A percentile compares a stretch with the other conserved stretches of the same genome.
These are phyloP conservation scores for Entonaema liquescens DNA, from an alignment of 495 filamentous ascomycete genomes.

Conservation along the genomic window DNA sequence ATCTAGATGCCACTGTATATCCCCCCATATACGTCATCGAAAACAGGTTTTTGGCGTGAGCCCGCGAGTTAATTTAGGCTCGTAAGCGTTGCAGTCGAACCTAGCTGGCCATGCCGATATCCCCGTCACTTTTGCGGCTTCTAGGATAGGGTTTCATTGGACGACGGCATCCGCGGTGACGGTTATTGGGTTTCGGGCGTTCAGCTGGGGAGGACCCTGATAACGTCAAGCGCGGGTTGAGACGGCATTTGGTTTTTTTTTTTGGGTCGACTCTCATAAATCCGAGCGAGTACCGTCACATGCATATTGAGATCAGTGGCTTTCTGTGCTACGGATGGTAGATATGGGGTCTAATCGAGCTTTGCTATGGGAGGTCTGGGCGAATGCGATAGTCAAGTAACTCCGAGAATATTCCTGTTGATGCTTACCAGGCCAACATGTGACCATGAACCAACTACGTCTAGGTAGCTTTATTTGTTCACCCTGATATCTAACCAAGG, in stretches of 20 bases:
- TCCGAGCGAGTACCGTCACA: constrained; percentile 11
- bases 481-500: neutral
- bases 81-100: constrained; percentile 21
- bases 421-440: neutral
- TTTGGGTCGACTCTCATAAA: neutral
- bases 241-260: constrained; percentile 10
- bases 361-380: neutral
- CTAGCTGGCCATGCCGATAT: constrained; percentile 23
- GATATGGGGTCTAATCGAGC: neutral
- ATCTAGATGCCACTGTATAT: constrained; percentile 12
- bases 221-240: constrained; percentile 26
- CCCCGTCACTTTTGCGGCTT: constrained; percentile 23
- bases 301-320: constrained; percentile 14
- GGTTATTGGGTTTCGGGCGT: constrained; percentile 26
- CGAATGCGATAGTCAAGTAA: neutral
- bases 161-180: constrained; percentile 10
- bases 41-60: constrained; percentile 2
- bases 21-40: constrained; percentile 25
- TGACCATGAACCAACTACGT: neutral
- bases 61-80: constrained; percentile 24
- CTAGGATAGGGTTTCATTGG: constrained; percentile 27
- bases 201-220: constrained; percentile 4
- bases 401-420: constrained; percentile 13
- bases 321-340: constrained; percentile 13
- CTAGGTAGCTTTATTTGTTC: neutral